Conservation (phyloP, 1,284 basidiomycete species). For the Trichosporon inkin region DNA sequence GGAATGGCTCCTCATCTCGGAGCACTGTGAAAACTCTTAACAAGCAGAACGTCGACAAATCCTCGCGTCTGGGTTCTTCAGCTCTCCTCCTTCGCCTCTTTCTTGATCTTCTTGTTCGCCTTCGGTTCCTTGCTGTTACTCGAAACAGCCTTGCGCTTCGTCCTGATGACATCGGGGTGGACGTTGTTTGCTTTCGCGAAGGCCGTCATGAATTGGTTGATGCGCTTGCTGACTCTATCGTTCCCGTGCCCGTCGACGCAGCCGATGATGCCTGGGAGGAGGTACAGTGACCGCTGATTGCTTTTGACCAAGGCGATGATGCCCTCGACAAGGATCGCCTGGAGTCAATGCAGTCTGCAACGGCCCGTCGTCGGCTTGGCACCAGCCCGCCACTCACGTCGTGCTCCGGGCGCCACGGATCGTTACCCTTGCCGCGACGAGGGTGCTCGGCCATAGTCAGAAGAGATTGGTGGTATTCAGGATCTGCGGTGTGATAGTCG, state of each 20-base stretch:
- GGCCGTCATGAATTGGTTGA: background rate
- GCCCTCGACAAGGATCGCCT: conserved; percentile 1
- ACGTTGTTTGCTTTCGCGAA: conserved; percentile 6
- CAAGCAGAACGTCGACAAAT: too few relatives aligned
- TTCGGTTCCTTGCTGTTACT: background rate
- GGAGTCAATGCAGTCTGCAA: background rate
- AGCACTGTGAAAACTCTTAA: too few relatives aligned
- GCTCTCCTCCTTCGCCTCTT: background rate
- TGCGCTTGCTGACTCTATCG: background rate
- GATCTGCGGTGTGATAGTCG: background rate
- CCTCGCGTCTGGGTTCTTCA: too few relatives aligned
- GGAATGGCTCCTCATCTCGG: background rate
- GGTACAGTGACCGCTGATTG: conserved; percentile 1
- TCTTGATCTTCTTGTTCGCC: conserved; percentile 1
- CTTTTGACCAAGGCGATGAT: background rate
- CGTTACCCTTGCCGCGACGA: background rate
- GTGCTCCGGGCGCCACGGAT: conserved; percentile 5
- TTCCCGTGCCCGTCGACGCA: conserved; percentile 12
- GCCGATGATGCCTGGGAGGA: conserved; percentile 7
- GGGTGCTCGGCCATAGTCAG: background rate
- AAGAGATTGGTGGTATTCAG: background rate
- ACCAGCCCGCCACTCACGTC: background rate
- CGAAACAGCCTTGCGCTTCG: background rate
- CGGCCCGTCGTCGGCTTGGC: background rate
- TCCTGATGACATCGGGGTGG: background rate